Evolutionary conservation across 2,329 filamentous ascomycete species (phyloP).

Genomic region (Colletotrichum plurivorum): DNA sequence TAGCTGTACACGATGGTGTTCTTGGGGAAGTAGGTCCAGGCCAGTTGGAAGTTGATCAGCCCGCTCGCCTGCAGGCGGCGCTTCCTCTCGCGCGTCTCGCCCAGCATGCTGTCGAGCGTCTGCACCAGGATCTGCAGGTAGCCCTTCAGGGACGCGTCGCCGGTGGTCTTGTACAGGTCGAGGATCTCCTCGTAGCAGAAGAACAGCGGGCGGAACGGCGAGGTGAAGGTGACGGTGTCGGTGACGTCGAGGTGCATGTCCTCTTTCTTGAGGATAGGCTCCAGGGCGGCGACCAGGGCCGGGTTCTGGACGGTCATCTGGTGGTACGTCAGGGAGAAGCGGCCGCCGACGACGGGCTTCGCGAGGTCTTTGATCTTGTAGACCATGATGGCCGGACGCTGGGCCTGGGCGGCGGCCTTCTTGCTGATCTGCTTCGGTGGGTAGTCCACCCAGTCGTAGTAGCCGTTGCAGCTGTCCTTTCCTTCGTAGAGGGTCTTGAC

Average conservation of each 20-base stretch:
- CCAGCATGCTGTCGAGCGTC: constrained; percentile 60
- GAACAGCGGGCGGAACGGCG: constrained; percentile 59
- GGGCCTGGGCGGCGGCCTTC: constrained; percentile 49
- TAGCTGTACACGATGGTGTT: constrained; percentile 55
- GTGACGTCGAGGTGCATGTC: constrained; percentile 54
- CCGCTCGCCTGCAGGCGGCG: constrained; percentile 52
- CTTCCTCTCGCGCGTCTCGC: constrained; percentile 53
- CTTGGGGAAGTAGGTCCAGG: constrained; percentile 61
- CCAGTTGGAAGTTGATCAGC: constrained; percentile 57
- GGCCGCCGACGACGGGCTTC: constrained; percentile 56
- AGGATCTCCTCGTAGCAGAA: constrained; percentile 60
- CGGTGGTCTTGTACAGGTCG: constrained; percentile 47
- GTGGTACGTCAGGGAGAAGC: constrained; percentile 56
- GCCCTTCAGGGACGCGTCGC: constrained; percentile 48
- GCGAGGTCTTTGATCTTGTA: constrained; percentile 61
- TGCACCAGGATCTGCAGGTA: constrained; percentile 57
- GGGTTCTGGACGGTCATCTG: constrained; percentile 60
- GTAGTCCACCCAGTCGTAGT: constrained; percentile 56
- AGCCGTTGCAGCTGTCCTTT: constrained; percentile 42
- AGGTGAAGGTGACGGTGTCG: constrained; percentile 53
- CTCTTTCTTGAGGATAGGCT: constrained; percentile 59
- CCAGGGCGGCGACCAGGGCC: constrained; percentile 56
- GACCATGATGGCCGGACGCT: constrained; percentile 60
- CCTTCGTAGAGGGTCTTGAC: constrained; percentile 59
- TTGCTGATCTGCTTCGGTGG: constrained; percentile 60